Conservation (phyloP, 306 rosid genomes). For the Vicia sativa region DNA sequence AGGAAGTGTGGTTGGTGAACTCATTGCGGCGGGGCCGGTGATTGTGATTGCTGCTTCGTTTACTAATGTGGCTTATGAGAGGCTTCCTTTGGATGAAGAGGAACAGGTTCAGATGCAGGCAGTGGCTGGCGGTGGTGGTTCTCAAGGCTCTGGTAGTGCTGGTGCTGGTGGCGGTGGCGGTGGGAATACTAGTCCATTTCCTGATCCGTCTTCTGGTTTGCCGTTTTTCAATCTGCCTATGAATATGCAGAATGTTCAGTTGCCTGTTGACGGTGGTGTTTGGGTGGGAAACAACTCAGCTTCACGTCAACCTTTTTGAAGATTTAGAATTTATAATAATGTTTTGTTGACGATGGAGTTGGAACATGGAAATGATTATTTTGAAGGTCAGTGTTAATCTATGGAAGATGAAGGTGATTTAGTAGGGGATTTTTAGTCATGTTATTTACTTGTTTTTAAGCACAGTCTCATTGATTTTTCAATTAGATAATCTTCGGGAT, state of each 20-base stretch:
- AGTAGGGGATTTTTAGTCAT: slow-evolving; percentile 30
- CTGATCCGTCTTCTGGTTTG: slow-evolving; percentile 87
- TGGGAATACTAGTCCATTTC: slow-evolving; percentile 51
- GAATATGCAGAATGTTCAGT: slow-evolving; percentile 87
- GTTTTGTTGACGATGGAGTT: background rate
- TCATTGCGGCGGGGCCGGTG: slow-evolving; percentile 87
- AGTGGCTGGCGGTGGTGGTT: slow-evolving; percentile 9
- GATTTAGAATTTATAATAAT: background rate
- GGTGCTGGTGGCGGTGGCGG: slow-evolving; percentile 36
- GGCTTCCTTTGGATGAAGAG: slow-evolving; percentile 79
- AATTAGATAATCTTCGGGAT: slow-evolving; percentile 29
- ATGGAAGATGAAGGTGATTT: slow-evolving; percentile 25
- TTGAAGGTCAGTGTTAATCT: slow-evolving; percentile 59
- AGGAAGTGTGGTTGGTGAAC: slow-evolving; percentile 85
- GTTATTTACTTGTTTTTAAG: slow-evolving; percentile 6
- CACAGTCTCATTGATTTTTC: slow-evolving; percentile 40
- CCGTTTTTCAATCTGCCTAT: slow-evolving; percentile 90
- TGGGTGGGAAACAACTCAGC: slow-evolving; percentile 57
- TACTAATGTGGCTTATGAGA: slow-evolving; percentile 91
- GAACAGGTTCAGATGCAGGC: slow-evolving; percentile 63
- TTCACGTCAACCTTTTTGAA: slow-evolving; percentile 52
- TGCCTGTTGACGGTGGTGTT: slow-evolving; percentile 61
- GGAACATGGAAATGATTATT: background rate
- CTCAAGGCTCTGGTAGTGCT: slow-evolving; percentile 46
- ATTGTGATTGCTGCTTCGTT: slow-evolving; percentile 88